A percentile compares a stretch with the other conserved stretches of the same genome.
Conservation (phyloP, 306 rosid species). For the Dalbergia oliveri region DNA sequence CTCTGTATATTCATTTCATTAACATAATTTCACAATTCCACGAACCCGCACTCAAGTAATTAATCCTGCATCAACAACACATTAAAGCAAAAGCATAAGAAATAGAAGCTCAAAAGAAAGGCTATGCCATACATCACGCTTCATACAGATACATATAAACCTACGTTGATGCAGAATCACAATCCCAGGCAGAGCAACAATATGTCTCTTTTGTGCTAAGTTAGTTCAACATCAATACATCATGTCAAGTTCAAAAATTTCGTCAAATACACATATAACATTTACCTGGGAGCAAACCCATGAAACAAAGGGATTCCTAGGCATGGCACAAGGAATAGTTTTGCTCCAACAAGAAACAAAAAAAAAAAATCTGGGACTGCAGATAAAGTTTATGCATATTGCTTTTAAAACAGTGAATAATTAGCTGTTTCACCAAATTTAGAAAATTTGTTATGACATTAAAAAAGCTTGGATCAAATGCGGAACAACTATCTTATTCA, state of each 20-base stretch:
- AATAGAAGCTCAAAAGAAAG: constrained; percentile 4
- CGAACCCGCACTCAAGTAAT: constrained; percentile 31
- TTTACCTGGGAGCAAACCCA: constrained; percentile 13
- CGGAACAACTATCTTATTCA: constrained; percentile 32
- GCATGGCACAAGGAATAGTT: constrained; percentile 11
- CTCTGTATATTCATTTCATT: too few species aligned
- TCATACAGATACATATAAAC: constrained; percentile 1
- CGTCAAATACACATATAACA: constrained; percentile 7
- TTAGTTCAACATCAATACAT: constrained; percentile 5
- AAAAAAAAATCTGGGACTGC: constrained; percentile 5
- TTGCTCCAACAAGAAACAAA: not conserved
- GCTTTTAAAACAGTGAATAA: not conserved
- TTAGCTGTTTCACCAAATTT: constrained; percentile 11
- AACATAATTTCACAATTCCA: too few species aligned
- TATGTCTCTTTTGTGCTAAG: not conserved
- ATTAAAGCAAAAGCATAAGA: constrained; percentile 34
- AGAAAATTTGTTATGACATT: not conserved
- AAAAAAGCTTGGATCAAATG: constrained; percentile 30
- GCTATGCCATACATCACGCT: not conserved
- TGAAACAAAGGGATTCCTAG: not conserved
- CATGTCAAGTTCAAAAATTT: not conserved
- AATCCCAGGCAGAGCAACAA: not conserved
- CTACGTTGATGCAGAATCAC: not conserved
- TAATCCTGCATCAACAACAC: constrained; percentile 47
- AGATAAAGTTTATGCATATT: not conserved